Base-by-base conservation (phyloP, 192 early-diverging fungal genomes). In the Mortierella antarctica region DNA sequence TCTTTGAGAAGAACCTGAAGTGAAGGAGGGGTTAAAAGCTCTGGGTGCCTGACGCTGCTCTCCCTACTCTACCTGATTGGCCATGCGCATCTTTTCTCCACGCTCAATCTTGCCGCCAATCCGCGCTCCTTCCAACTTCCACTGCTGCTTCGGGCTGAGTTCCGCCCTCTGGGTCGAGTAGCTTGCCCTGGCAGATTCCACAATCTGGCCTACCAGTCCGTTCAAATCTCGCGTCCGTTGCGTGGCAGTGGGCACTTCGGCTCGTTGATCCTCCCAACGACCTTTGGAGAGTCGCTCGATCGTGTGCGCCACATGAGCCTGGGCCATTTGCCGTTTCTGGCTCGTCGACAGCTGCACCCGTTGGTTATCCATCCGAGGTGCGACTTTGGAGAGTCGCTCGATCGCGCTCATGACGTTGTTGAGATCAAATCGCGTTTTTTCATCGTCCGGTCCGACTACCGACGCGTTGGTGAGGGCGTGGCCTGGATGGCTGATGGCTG, bases 351-450 rank as follows among this genome's bases (percentile, higher is more conserved):
- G 67, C 40, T 84, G 83, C 1, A 87, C 87, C 4, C 87, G 75
- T 59, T 90, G 89, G 72, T 90, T 85, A 50, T 85, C 86, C 49
- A 90, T 50, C 31, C 84, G 82, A 6, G 89, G 89, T 0, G 86
- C 82, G 15, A 86, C 79, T 40, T 65, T 67, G 20, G 85, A 85
- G 40, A 90, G 74, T 6, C 86, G 79, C 48, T 90, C 86, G 47
- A 90, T 87, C 5, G 86, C 86, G 7, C 72, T 62, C 54, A 90
- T 67, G 13, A 90, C 82, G 74, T 84, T 83, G 60, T 88, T 83
- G 6, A 90, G 66, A 64, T 90, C 89, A 14, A 62, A 70, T 18
- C 74, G 73, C 6, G 84, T 83, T 65, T 87, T 87, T 70, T 89
- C 88, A 40, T 75, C 68, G 18, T 82, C 75, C 0, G 73, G 39